These are phyloP conservation scores for Aspergillus pseudoglaucus DNA, from an alignment of 2,329 filamentous ascomycete species.

Conservation along the genomic window DNA sequence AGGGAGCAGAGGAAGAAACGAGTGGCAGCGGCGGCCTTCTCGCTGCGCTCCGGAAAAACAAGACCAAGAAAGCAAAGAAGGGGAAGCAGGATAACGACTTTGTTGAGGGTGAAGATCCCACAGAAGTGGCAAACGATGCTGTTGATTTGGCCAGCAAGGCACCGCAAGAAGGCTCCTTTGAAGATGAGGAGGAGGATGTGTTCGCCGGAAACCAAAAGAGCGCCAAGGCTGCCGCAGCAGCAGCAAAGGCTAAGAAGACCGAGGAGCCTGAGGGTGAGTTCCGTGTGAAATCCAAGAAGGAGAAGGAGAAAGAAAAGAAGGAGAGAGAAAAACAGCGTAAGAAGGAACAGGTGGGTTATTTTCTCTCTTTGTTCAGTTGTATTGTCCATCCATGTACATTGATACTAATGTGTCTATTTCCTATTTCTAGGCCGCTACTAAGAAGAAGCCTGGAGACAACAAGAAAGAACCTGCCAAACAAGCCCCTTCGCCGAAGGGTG, in stretches of 20 bases:
- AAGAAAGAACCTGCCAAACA: constrained; percentile 10
- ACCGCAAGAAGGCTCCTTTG: constrained; percentile 71
- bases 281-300: constrained; percentile 85
- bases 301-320: constrained; percentile 98
- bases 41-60: constrained; percentile 73
- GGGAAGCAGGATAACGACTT: constrained; percentile 67
- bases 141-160: constrained; percentile 58
- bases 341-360: constrained; percentile 75
- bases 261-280: constrained; percentile 50
- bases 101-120: constrained; percentile 60
- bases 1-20: constrained; percentile 50
- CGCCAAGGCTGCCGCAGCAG: constrained; percentile 33
- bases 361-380: background rate
- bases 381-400: background rate
- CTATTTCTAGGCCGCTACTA: constrained; percentile 67
- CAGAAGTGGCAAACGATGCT: constrained; percentile 32
- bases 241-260: constrained; percentile 45
- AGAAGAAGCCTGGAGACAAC: constrained; percentile 55
- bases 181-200: constrained; percentile 66
- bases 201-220: constrained; percentile 68
- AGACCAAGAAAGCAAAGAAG: constrained; percentile 87
- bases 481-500: background rate
- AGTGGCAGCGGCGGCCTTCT: constrained; percentile 61
- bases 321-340: constrained; percentile 97
- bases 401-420: constrained; percentile 1